Base-by-base conservation (phyloP, 2,329 filamentous ascomycete genomes). In the Fusarium kyushuense region DNA sequence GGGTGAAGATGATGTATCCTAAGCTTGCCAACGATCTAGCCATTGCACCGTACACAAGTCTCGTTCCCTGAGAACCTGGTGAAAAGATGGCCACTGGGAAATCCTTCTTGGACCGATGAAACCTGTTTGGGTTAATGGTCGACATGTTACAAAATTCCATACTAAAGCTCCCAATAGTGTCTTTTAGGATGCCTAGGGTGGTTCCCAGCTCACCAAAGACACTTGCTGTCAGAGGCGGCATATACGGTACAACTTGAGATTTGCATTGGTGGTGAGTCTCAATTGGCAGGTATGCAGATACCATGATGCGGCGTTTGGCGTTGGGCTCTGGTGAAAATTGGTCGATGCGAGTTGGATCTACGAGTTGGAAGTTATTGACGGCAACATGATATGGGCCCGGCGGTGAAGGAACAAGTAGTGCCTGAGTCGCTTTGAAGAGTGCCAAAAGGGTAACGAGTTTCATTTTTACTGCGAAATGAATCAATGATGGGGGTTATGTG, bases 21-120 rank as follows among this genome's bases (percentile, higher is more conserved):
- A 79, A 76, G 7, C 80, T 82, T 2, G 83, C 82, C 17, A 86
- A 72, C 5, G 81, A 79, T 17, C 78, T 77, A 1, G 81, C 79
- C 45, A 81, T 75, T 3, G 77, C 80, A 3, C 76, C 77, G 64
- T 85, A 83, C 2, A 83, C 53, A 10, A 82, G 69, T 2, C 83
- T 76, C 1, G 79, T 77, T 0, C 77, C 78, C 16, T 77, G 78
- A 11, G 79, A 75, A 6, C 82, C 84, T 0, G 83, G 82, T 1
- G 80, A 82, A 45, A 86, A 78, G 17, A 85, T 58, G 0, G 19
- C 40, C 3, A 70, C 25, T 4, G 63, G 46, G 6, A 53, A 69
- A 2, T 55, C 13, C 3, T 49, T 61, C 11, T 35, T 33, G 13
- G 16, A 5, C 4, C 36, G 25, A 1, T 54, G 25, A 16, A 13